phyloP scores from a whole-genome alignment of 2,329 filamentous ascomycete species.

The Colletotrichum godetiae region DNA sequence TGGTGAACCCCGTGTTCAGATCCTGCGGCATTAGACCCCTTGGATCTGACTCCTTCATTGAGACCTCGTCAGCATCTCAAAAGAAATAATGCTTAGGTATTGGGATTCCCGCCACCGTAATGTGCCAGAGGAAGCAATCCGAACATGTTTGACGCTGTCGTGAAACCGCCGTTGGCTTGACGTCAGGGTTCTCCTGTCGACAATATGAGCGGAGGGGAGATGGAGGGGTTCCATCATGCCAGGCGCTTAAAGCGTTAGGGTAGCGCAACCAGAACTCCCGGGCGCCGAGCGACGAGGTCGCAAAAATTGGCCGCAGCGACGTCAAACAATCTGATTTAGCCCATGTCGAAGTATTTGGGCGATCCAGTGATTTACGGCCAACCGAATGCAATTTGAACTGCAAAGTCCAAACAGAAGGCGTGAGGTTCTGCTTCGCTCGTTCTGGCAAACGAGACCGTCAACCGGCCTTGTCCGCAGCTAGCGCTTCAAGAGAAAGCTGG shows the following conservation, averaged over 20 bases:
- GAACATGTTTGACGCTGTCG: slow-evolving; percentile 5
- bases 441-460: neutral
- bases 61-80: neutral
- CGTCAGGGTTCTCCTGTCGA: slow-evolving; percentile 2
- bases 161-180: slow-evolving; percentile 19
- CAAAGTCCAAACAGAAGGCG: neutral
- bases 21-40: slow-evolving; percentile 3
- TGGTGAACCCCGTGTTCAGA: neutral
- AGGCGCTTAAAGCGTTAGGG: slow-evolving; percentile 14
- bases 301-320: slow-evolving; percentile 16
- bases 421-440: neutral
- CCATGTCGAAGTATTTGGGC: neutral
- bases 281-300: slow-evolving; percentile 18
- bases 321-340: slow-evolving; percentile 29
- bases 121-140: neutral
- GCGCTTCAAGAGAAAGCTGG: neutral
- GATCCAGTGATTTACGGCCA: slow-evolving; percentile 5
- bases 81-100: neutral
- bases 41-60: neutral
- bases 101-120: neutral
- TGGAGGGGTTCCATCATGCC: slow-evolving; percentile 5
- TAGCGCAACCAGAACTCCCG: slow-evolving; percentile 9
- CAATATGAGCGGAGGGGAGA: neutral
- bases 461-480: neutral
- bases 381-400: neutral